These are phyloP conservation scores for Fistulifera solaris DNA, from an alignment of 108 stramenopile genomes.

Conservation along the genomic window DNA sequence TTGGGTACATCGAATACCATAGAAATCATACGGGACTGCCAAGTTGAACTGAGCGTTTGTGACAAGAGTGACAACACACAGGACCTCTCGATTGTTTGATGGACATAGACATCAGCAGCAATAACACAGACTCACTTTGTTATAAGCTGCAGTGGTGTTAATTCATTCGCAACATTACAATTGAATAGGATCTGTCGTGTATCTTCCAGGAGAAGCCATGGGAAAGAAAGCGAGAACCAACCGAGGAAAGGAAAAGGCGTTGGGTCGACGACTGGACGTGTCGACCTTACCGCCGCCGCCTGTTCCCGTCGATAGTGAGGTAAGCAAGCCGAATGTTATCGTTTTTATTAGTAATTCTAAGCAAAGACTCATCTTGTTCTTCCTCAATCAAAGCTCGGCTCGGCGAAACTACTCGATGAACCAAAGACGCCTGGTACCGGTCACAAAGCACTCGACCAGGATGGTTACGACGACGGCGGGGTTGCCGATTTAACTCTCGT, in stretches of 20 bases:
- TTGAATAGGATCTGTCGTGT: no score
- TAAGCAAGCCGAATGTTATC: slow-evolving; percentile 17
- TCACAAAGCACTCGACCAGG: slow-evolving; percentile 73
- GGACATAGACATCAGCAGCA: no score
- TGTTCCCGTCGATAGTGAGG: slow-evolving; percentile 58
- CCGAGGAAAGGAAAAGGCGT: slow-evolving; percentile 49
- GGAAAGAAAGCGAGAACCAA: slow-evolving; percentile 79
- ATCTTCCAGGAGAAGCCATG: slow-evolving; percentile 27
- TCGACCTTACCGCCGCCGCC: slow-evolving; percentile 70
- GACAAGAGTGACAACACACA: no score
- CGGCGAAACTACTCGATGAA: slow-evolving; percentile 66
- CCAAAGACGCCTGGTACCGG: slow-evolving; percentile 70
- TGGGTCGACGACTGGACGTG: slow-evolving; percentile 67
- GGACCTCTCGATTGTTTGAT: no score
- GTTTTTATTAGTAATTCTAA: neutral
- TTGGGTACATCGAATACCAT: no score
- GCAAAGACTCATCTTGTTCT: neutral
- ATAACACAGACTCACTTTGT: no score
- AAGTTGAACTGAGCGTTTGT: no score
- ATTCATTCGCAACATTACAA: no score
- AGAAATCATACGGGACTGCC: no score
- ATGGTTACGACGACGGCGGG: slow-evolving; percentile 84
- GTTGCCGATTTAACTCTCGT: slow-evolving; percentile 83
- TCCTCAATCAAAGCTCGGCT: slow-evolving; percentile 39
- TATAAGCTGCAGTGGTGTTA: no score